Base-by-base conservation (phyloP, 768 basidiomycete genomes). In the Tricholoma hemisulphureum region DNA sequence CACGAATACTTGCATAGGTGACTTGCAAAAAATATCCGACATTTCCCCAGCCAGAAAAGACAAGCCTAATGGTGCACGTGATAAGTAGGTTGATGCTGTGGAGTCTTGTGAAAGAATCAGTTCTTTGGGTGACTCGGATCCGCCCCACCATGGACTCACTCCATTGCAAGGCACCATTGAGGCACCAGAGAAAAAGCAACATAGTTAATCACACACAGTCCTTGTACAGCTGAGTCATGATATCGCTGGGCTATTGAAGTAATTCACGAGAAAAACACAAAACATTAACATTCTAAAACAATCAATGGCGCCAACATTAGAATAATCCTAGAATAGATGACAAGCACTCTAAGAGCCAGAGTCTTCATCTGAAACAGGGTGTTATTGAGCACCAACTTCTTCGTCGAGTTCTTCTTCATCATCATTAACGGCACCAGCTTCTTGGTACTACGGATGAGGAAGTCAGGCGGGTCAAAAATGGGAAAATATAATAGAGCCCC, bases 401-500 rank as follows among this genome's bases (percentile, higher is more conserved):
- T 71, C 74, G 21, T 72, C 70, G 18, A 67, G 69, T 20, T 77
- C 75, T 14, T 68, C 73, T 14, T 74, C 74, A 13, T 77, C 77
- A 34, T 81, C 80, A n/a, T 68, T 74, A 9, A 76, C 80, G 2
- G 72, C 65, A 1, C 65, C 73, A 14, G 85, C 85, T 66, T 87
- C 85, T 71, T 87, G 86, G 64, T 86, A 87, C 81, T 87, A 61
- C 50, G 57, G 56, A 52, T 24, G 37, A 56, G 23, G 43, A 31
- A 21, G 41, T 52, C 1, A 26, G 37, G 41, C 59, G 39, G 57
- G 41, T 31, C 13, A 43, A 53, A 41, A 4, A 20, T 23, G 20
- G 29, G 18, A n/a, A 41, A 9, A 16, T 20, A 24, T 6, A 35
- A 14, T 52, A 24, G 46, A 3, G 49, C 58, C 73, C 61, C 63